phyloP scores from a whole-genome alignment of 768 basidiomycete genomes.

The Tylopilus rubrobrunneus region DNA sequence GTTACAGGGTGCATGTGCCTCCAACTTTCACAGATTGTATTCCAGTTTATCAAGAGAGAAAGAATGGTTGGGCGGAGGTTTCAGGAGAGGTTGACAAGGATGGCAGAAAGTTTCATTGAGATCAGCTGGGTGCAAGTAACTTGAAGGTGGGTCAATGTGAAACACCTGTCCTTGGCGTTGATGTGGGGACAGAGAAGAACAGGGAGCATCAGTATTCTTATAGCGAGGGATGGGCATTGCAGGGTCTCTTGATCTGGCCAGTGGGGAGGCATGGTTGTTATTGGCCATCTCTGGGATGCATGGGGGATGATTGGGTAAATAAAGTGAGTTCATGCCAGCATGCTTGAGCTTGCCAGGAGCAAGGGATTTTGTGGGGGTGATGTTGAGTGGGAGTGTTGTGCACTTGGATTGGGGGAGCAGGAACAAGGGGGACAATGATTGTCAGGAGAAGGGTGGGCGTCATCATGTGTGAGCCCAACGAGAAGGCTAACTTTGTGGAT shows the following conservation, averaged over 20 bases:
- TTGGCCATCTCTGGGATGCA: neutral
- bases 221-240: too few relatives aligned
- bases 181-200: slow-evolving; percentile 6
- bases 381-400: slow-evolving; percentile 16
- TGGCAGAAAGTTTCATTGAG: too few relatives aligned
- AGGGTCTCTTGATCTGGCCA: neutral
- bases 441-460: slow-evolving; percentile 6
- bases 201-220: neutral
- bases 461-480: slow-evolving; percentile 25
- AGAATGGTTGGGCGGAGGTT: slow-evolving; percentile 22
- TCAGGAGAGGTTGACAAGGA: slow-evolving; percentile 21
- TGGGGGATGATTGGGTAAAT: neutral
- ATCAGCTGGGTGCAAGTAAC: neutral
- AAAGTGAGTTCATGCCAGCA: neutral
- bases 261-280: neutral
- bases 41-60: slow-evolving; percentile 33
- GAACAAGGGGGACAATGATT: slow-evolving; percentile 1
- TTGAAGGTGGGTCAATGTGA: slow-evolving; percentile 8
- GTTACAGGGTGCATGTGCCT: slow-evolving; percentile 25
- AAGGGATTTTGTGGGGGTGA: too few relatives aligned
- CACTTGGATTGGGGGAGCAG: neutral
- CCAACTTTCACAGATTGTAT: slow-evolving; percentile 31
- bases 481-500: slow-evolving; percentile 30
- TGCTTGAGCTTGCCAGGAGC: too few relatives aligned
- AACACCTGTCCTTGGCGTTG: slow-evolving; percentile 29